These are phyloP conservation scores for Erythrophleum ivorense DNA, from an alignment of 331 rosid species.

Conservation along the genomic window DNA sequence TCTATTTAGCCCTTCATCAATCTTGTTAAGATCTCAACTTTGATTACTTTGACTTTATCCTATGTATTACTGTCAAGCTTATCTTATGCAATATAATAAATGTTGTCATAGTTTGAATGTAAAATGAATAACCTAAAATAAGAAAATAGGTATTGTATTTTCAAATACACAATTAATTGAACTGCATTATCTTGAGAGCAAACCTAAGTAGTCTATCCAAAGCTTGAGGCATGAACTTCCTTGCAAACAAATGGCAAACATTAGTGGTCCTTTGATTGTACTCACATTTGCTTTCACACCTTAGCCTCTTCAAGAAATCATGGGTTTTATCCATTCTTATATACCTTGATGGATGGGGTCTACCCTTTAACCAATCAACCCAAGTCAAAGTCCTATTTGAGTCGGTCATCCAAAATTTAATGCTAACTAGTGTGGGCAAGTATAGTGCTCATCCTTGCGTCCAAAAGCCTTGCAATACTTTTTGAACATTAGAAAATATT, in stretches of 20 bases:
- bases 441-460: constrained; percentile 69
- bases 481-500: constrained; percentile 50
- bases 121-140: no score
- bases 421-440: constrained; percentile 60
- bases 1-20: no score
- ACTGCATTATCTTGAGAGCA: constrained; percentile 79
- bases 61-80: no score
- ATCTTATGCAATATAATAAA: no score
- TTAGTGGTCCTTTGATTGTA: constrained; percentile 61
- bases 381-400: constrained; percentile 76
- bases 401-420: constrained; percentile 55
- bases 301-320: constrained; percentile 55
- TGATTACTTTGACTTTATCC: no score
- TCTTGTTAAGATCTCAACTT: no score
- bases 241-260: constrained; percentile 78
- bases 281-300: constrained; percentile 57
- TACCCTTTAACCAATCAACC: constrained; percentile 82
- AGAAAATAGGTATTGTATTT: no score
- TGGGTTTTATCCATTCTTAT: constrained; percentile 46
- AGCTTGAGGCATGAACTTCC: constrained; percentile 68
- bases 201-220: constrained; percentile 67
- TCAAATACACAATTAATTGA: constrained; percentile 42
- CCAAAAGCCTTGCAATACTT: constrained; percentile 45
- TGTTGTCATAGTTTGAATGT: no score
- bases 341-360: constrained; percentile 65